phyloP scores from a whole-genome alignment of 257 asterid species.

The Marsdenia floribunda region DNA sequence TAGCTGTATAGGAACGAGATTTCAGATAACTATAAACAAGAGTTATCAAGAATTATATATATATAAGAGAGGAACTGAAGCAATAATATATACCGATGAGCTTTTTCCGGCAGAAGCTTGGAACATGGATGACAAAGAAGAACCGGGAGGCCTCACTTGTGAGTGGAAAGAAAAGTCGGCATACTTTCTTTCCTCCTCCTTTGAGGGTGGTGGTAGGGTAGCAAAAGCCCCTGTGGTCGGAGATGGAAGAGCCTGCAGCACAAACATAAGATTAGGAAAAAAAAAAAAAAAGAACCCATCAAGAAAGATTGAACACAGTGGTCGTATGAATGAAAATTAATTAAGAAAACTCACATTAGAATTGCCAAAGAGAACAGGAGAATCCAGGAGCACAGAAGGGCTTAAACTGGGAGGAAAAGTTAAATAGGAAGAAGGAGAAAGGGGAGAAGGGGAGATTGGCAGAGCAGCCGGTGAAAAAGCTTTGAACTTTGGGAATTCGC shows the following conservation, averaged over 20 bases:
- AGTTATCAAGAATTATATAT: background rate
- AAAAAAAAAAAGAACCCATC: background rate
- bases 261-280: too few relatives aligned
- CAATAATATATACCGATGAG: conserved; percentile 22
- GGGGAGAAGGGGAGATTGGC: conserved; percentile 57
- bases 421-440: conserved; percentile 72
- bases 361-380: conserved; percentile 61
- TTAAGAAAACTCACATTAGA: conserved; percentile 46
- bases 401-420: conserved; percentile 56
- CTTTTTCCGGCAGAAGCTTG: conserved; percentile 29
- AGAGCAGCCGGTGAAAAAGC: conserved; percentile 54
- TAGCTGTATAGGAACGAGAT: conserved; percentile 29
- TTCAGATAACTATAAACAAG: background rate
- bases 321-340: too few relatives aligned
- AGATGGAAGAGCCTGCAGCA: conserved; percentile 64
- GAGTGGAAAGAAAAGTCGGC: conserved; percentile 56
- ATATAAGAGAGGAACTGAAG: background rate
- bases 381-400: conserved; percentile 72
- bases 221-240: conserved; percentile 59
- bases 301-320: background rate
- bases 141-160: conserved; percentile 32
- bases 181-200: conserved; percentile 35
- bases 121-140: conserved; percentile 39
- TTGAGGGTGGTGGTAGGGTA: conserved; percentile 18
- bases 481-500: conserved; percentile 35